Evolutionary conservation across 257 asterid species (phyloP), one percentile per base, ranked within the genome.

Genomic region (Primulina tabacum): DNA sequence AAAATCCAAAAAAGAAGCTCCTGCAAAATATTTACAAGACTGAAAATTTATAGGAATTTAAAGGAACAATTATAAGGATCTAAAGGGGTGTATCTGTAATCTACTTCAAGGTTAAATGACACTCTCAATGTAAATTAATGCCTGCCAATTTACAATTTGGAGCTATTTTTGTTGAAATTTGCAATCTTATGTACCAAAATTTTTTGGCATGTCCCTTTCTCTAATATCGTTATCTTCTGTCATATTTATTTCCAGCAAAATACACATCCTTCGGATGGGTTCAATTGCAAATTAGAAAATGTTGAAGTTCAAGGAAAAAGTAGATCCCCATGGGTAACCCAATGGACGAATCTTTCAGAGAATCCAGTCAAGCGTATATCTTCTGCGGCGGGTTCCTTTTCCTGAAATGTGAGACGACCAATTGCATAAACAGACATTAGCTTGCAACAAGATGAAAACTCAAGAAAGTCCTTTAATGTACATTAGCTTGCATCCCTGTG

Each of bases 241-340:
- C 80, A 70, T 63, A 75, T 79, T 82, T 75, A 71, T 74, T 77
- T 72, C 59, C 18, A 20, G 76, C 70, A 33, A 68, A 68, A 69
- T 72, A 72, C 79, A 65, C 90, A 85, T 79, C 94, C 96, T 85
- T 92, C 76, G 92, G 95, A 84, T 73, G 87, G 60, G 81, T 30
- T 65, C 75, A 21, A 38, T 8, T 38, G 67, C 70, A 67, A 71
- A 76, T 69, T 57, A 59, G 62, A 60, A 47, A 67, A 78, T 17
- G 3, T 21, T 17, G 43, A 55, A 55, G 70, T 56, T 88, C 84
- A 85, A 67, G 80, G 88, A 68, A 85, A 86, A 53, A 83, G 81
- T 79, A 80, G 67, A 63, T 80, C 77, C 33, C 87, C 95, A 17
- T 81, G 43, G 20, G n/a, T 71, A 65, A 93, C 96, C 97, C 97